phyloP scores from a whole-genome alignment of 2,329 filamentous ascomycete genomes.

The Alternaria triticimaculans region DNA sequence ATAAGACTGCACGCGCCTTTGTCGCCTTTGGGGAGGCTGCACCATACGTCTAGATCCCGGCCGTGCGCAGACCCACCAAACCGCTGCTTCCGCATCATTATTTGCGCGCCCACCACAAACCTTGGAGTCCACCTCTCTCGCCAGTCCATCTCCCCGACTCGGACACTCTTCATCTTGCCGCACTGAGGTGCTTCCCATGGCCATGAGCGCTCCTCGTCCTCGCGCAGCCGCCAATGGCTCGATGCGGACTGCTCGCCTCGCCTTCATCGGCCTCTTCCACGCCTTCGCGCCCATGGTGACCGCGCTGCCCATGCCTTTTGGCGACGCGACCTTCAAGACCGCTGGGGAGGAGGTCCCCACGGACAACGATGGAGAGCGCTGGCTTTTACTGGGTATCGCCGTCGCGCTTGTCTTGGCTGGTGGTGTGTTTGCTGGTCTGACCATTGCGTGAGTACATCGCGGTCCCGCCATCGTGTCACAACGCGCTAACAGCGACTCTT shows the following conservation, averaged over 20 bases:
- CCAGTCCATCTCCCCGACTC: conserved; percentile 5
- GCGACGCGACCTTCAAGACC: conserved; percentile 24
- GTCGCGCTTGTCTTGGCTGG: conserved; percentile 83
- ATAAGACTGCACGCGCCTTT: neutral
- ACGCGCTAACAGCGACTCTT: conserved; percentile 37
- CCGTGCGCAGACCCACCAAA: conserved; percentile 5
- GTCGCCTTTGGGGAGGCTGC: neutral
- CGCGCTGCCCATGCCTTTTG: conserved; percentile 42
- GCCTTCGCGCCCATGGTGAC: conserved; percentile 42
- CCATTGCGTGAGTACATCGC: conserved; percentile 71
- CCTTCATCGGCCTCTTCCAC: conserved; percentile 40
- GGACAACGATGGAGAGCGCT: conserved; percentile 69
- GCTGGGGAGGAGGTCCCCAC: conserved; percentile 43
- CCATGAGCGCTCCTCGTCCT: conserved; percentile 36
- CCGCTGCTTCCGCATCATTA: conserved; percentile 15
- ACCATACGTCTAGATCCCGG: neutral
- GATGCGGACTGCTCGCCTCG: conserved; percentile 31
- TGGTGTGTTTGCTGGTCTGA: conserved; percentile 93
- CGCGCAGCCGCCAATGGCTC: conserved; percentile 39
- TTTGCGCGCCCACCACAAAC: conserved; percentile 13
- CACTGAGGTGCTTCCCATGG: conserved; percentile 26
- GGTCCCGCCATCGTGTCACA: conserved; percentile 6
- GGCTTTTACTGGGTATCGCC: conserved; percentile 81
- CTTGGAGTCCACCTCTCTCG: neutral
- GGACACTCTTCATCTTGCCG: conserved; percentile 16